Percentiles rank a stretch among this genome's conserved stretches.
phyloP scores from a whole-genome alignment of 495 filamentous ascomycete species.

The Neurospora sp. region DNA sequence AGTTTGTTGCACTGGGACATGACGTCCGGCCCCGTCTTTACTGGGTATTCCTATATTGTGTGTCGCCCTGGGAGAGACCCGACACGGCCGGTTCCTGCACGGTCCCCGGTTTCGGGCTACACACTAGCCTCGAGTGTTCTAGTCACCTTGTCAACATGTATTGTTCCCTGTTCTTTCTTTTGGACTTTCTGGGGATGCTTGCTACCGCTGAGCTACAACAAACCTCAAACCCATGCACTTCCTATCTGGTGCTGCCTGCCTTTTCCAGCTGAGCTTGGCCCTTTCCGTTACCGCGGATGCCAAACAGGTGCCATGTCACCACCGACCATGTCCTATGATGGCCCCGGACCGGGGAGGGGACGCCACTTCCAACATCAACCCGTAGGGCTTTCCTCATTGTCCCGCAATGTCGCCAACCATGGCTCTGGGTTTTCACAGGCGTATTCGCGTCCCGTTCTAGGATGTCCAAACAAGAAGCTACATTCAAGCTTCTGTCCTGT shows the following conservation, averaged over 20 bases:
- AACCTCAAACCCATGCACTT: not conserved
- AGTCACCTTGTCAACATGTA: not conserved
- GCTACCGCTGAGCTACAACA: not conserved
- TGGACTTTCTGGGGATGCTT: not conserved
- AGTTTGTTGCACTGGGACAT: not conserved
- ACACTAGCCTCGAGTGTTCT: not conserved
- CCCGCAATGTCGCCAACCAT: not conserved
- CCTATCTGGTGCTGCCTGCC: not conserved
- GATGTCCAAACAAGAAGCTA: not conserved
- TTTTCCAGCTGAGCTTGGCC: not conserved
- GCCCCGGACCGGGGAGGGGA: not conserved
- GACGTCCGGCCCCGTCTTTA: not conserved
- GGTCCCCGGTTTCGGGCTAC: not conserved
- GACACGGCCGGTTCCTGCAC: not conserved
- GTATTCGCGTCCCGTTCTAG: not conserved
- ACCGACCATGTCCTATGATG: not conserved
- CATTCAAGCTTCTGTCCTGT: not conserved
- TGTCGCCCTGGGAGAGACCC: not conserved
- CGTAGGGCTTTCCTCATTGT: not conserved
- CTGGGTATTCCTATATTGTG: not conserved
- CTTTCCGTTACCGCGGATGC: not conserved
- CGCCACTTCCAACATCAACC: not conserved
- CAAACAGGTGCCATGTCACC: not conserved
- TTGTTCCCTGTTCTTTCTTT: not conserved
- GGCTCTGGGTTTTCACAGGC: not conserved